These are phyloP conservation scores for Tylopilus subfusipes DNA, from an alignment of 768 basidiomycete genomes.

Conservation along the genomic window DNA sequence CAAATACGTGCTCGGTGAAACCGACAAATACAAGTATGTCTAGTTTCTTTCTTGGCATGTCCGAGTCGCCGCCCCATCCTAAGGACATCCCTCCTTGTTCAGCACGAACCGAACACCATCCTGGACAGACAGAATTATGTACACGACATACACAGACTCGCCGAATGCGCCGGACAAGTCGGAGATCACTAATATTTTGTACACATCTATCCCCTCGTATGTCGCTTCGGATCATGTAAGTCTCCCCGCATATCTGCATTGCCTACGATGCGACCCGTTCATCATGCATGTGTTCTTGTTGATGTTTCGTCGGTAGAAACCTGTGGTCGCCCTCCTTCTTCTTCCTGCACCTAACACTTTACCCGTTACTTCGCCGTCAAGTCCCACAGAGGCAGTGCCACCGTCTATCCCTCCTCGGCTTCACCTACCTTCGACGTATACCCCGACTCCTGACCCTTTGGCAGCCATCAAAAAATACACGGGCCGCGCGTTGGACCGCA, in stretches of 20 bases:
- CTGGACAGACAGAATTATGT: constrained; percentile 93
- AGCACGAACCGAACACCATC: constrained; percentile 75
- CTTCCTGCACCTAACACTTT: constrained; percentile 44
- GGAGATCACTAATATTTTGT: constrained; percentile 61
- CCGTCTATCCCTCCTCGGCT: constrained; percentile 37
- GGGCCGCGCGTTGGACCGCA: constrained; percentile 67
- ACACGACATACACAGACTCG: constrained; percentile 69
- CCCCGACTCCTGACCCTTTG: constrained; percentile 51
- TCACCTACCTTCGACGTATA: constrained; percentile 48
- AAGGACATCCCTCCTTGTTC: background rate
- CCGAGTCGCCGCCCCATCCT: background rate
- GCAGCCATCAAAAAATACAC: constrained; percentile 55
- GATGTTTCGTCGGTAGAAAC: constrained; percentile 59
- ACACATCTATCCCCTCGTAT: constrained; percentile 79
- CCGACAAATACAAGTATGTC: constrained; percentile 75
- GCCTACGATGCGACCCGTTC: background rate
- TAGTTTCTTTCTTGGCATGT: background rate
- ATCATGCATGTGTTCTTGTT: background rate
- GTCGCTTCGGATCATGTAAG: constrained; percentile 88
- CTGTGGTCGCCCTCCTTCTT: constrained; percentile 70
- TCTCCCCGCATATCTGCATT: constrained; percentile 2
- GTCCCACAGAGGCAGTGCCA: constrained; percentile 26
- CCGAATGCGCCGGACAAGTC: constrained; percentile 49
- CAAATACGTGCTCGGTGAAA: constrained; percentile 78
- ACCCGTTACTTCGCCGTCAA: constrained; percentile 15